Conservation (phyloP, 2,329 filamentous ascomycete genomes). For the Onygenales sp. region DNA sequence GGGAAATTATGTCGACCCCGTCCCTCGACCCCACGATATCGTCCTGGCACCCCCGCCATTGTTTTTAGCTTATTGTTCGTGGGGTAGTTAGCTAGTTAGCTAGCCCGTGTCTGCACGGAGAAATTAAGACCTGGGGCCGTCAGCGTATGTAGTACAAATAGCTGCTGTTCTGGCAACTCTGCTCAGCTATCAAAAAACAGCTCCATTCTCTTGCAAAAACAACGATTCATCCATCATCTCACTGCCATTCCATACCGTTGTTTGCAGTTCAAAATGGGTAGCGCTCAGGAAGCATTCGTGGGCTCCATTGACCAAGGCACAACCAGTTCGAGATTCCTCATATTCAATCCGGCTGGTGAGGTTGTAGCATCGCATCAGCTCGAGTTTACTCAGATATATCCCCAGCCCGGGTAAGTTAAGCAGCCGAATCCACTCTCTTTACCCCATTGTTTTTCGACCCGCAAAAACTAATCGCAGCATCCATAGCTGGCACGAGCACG, state of each 20-base stretch:
- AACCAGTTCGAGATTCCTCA: constrained; percentile 79
- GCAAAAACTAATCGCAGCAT: neutral
- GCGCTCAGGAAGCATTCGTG: constrained; percentile 46
- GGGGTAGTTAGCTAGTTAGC: neutral
- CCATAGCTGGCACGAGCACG: constrained; percentile 78
- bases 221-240: neutral
- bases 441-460: neutral
- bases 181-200: neutral
- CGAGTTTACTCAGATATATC: constrained; percentile 78
- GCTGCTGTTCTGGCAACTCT: neutral
- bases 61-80: neutral
- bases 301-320: constrained; percentile 88
- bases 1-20: too few species aligned
- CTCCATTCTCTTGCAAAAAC: neutral
- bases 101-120: neutral
- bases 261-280: neutral
- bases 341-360: constrained; percentile 72
- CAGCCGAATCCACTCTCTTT: constrained; percentile 13
- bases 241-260: neutral
- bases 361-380: constrained; percentile 77
- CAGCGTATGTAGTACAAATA: neutral
- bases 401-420: constrained; percentile 76
- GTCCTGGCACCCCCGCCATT: neutral
- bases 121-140: neutral
- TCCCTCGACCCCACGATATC: neutral